A percentile compares a stretch with the other conserved stretches of the same genome.
Conservation (phyloP, 805 yeast species). For the Sugiyamaella boreocaroliniensis region DNA sequence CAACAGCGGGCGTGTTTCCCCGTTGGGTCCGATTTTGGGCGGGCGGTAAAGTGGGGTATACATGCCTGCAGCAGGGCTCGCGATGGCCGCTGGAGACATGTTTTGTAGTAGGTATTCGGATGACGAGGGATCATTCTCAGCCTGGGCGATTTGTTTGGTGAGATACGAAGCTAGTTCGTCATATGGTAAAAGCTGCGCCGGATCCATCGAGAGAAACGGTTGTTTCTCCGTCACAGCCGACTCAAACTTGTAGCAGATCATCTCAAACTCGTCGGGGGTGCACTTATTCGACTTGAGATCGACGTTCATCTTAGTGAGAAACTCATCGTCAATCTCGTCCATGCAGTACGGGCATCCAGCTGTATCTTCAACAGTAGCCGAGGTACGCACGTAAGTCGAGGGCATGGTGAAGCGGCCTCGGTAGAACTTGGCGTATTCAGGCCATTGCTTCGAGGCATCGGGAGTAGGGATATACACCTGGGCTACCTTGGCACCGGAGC, state of each 20-base stretch:
- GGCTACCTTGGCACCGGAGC: slow-evolving; percentile 41
- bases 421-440: slow-evolving; percentile 67
- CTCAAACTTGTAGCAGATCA: slow-evolving; percentile 68
- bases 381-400: slow-evolving; percentile 72
- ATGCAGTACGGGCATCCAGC: slow-evolving; percentile 77
- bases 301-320: slow-evolving; percentile 40
- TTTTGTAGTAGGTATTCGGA: slow-evolving; percentile 26
- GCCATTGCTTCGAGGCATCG: slow-evolving; percentile 80
- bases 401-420: slow-evolving; percentile 63
- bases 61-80: slow-evolving; percentile 29
- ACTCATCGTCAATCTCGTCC: slow-evolving; percentile 83
- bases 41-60: slow-evolving; percentile 24
- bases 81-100: slow-evolving; percentile 3
- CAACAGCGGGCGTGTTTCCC: slow-evolving; percentile 15
- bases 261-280: slow-evolving; percentile 81
- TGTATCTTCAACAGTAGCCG: slow-evolving; percentile 95
- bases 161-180: slow-evolving; percentile 57
- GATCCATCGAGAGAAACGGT: slow-evolving; percentile 83
- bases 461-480: slow-evolving; percentile 92
- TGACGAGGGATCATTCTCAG: slow-evolving; percentile 49
- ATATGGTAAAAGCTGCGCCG: slow-evolving; percentile 61
- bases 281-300: slow-evolving; percentile 32
- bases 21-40: slow-evolving; percentile 4
- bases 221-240: slow-evolving; percentile 69
- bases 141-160: slow-evolving; percentile 32